A percentile compares a stretch with the other conserved stretches of the same genome.
Evolutionary conservation across 768 basidiomycete genomes (phyloP).

Genomic region (Suillus placidus): DNA sequence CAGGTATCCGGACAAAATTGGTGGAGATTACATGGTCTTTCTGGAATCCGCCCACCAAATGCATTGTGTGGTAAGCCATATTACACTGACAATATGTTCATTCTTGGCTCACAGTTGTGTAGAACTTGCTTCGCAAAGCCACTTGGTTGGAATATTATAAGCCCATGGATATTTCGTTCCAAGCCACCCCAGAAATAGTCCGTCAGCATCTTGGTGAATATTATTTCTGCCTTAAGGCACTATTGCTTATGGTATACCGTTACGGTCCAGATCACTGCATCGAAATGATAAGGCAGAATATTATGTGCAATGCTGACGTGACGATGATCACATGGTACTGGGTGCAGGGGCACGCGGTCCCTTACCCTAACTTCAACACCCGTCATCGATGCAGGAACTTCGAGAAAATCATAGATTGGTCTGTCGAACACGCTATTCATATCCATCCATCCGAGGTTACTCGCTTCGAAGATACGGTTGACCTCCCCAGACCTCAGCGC

Average conservation of each 20-base stretch:
- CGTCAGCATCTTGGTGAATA: slow-evolving; percentile 11
- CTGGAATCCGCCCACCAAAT: slow-evolving; percentile 17
- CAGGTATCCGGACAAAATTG: slow-evolving; percentile 13
- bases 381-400: slow-evolving; percentile 7
- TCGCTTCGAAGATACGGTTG: not conserved
- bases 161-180: slow-evolving; percentile 11
- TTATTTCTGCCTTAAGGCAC: not conserved
- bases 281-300: slow-evolving; percentile 13
- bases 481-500: not conserved
- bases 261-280: slow-evolving; percentile 12
- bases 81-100: too few relatives aligned
- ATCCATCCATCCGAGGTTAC: not conserved
- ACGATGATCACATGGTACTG: slow-evolving; percentile 17
- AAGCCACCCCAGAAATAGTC: not conserved
- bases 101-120: not conserved
- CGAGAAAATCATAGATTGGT: not conserved
- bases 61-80: slow-evolving; percentile 12
- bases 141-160: slow-evolving; percentile 14
- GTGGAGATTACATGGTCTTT: slow-evolving; percentile 13
- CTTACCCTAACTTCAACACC: slow-evolving; percentile 7
- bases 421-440: not conserved
- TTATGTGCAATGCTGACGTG: slow-evolving; percentile 18
- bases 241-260: not conserved
- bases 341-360: not conserved
- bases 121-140: slow-evolving; percentile 17